These are phyloP conservation scores for Scenedesmus sp. DNA, from an alignment of 163 green algal genomes.

Conservation along the genomic window DNA sequence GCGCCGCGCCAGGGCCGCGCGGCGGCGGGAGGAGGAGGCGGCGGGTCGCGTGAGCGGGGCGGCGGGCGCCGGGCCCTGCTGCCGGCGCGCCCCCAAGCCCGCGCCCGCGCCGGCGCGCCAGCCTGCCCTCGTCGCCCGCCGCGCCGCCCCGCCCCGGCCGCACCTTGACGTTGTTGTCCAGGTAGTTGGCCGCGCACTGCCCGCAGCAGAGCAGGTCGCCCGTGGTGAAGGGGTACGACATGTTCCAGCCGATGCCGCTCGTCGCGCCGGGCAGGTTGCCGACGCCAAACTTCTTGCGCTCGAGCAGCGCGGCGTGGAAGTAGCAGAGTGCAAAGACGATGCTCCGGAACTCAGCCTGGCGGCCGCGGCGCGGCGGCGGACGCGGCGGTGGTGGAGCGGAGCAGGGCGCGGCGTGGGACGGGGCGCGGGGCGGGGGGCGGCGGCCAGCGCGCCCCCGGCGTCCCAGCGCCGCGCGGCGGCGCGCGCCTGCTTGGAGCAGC, in stretches of 20 bases:
- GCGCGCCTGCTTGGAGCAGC: conserved; percentile 82
- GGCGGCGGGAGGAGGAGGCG: no score
- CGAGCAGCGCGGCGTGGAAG: conserved; percentile 91
- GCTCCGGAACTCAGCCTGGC: conserved; percentile 75
- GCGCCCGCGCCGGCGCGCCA: no score
- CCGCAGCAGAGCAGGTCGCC: conserved; percentile 91
- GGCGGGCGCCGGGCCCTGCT: no score
- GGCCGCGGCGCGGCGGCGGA: no score
- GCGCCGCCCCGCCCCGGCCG: neutral
- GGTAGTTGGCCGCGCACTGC: conserved; percentile 88
- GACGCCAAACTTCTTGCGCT: conserved; percentile 97
- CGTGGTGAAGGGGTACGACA: conserved; percentile 96
- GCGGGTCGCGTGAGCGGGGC: no score
- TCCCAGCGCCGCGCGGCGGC: no score
- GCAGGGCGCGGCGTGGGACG: no score
- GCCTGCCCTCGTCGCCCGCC: no score
- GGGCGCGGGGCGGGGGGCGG: no score
- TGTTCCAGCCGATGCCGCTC: conserved; percentile 94
- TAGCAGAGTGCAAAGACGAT: conserved; percentile 94
- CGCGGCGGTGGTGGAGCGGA: no score
- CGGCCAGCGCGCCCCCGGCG: no score
- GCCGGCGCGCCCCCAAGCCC: no score
- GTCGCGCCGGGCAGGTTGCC: conserved; percentile 83
- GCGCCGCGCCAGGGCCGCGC: neutral
- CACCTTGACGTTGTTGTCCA: conserved; percentile 91